phyloP scores from a whole-genome alignment of 2,329 filamentous ascomycete species.

The Neofusicoccum sp. region DNA sequence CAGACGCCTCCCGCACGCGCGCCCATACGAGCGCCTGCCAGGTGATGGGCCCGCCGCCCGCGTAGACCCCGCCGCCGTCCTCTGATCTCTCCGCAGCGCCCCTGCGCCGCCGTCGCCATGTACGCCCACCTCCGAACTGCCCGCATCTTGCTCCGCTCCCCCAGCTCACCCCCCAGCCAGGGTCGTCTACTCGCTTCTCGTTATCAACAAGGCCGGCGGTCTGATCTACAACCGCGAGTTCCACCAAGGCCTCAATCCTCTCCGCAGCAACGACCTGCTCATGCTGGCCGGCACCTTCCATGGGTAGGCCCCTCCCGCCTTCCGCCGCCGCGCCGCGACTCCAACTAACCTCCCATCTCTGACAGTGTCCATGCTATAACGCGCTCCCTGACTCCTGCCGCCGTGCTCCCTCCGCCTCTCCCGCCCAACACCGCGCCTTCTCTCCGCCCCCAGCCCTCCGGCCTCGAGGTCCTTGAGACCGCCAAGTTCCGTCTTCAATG shows the following conservation, averaged over 20 bases:
- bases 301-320: constrained; percentile 60
- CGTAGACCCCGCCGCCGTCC: not conserved
- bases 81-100: not conserved
- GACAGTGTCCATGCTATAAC: constrained; percentile 64
- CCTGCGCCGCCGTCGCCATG: constrained; percentile 1
- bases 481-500: constrained; percentile 94
- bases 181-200: constrained; percentile 91
- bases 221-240: constrained; percentile 96
- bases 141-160: not conserved
- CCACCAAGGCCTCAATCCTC: constrained; percentile 78
- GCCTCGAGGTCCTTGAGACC: constrained; percentile 88
- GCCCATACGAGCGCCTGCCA: not conserved
- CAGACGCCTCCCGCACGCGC: not conserved
- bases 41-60: constrained; percentile 8
- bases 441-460: constrained; percentile 55
- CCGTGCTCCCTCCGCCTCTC: constrained; percentile 21
- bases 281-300: constrained; percentile 97
- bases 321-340: not conserved
- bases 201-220: constrained; percentile 98
- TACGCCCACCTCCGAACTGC: constrained; percentile 9
- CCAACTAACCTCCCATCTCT: constrained; percentile 13
- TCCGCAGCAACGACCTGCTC: constrained; percentile 93
- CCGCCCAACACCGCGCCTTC: constrained; percentile 33
- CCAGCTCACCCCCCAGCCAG: constrained; percentile 46
- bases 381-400: constrained; percentile 49